Percentiles rank a stretch among this genome's conserved stretches.
Evolutionary conservation across 2,329 filamentous ascomycete genomes (phyloP).

Genomic region (Rhinocladiella similis): DNA sequence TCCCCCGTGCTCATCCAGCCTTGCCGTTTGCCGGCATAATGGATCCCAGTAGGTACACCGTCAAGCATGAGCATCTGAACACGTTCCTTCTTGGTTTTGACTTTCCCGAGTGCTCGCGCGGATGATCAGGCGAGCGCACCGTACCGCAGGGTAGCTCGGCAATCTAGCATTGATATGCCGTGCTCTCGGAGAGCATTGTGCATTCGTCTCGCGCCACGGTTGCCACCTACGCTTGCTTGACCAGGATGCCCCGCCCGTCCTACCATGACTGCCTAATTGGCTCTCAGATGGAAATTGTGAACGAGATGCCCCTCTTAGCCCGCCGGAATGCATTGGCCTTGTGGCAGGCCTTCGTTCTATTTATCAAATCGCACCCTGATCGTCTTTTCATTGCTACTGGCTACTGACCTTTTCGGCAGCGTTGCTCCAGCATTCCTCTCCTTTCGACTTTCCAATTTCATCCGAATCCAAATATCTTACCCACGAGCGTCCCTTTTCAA

Average conservation of each 20-base stretch:
- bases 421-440: conserved; percentile 38
- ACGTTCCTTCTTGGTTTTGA: neutral
- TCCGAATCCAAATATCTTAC: conserved; percentile 43
- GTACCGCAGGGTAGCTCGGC: conserved; percentile 15
- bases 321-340: conserved; percentile 23
- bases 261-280: conserved; percentile 24
- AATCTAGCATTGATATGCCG: conserved; percentile 25
- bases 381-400: conserved; percentile 29
- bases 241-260: conserved; percentile 28
- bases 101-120: neutral
- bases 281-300: conserved; percentile 22
- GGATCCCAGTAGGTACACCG: conserved; percentile 25
- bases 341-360: conserved; percentile 23
- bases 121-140: conserved; percentile 1
- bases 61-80: conserved; percentile 10
- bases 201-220: conserved; percentile 13
- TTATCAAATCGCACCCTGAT: conserved; percentile 26
- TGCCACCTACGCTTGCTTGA: conserved; percentile 22
- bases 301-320: conserved; percentile 18
- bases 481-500: conserved; percentile 37
- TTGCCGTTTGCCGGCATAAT: conserved; percentile 19
- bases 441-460: conserved; percentile 40
- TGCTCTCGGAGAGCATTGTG: conserved; percentile 10
- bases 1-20: conserved; percentile 22
- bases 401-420: conserved; percentile 31